Evolutionary conservation across 2,329 filamentous ascomycete species (phyloP), one percentile per base, ranked within the genome.

Genomic region (Botrytis porri): DNA sequence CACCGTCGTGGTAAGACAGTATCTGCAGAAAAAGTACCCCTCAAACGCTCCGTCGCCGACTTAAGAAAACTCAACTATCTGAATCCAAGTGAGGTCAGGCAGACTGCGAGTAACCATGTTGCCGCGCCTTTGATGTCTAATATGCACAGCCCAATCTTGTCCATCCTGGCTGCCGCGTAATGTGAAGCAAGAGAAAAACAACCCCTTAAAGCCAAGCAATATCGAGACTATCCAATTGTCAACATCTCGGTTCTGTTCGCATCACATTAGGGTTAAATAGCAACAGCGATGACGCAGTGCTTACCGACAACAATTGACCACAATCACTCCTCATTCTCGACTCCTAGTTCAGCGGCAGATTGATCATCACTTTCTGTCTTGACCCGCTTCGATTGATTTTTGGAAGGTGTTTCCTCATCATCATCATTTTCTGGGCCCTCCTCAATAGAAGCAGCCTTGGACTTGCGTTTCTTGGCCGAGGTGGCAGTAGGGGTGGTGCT

Each of bases 361-460:
- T 41, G 25, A 1, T 41, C n/a, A 18, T 10, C 41, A 20, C 37
- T 63, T 48, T 63, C 69, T 43, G 45, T 70, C 41, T 63, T 70
- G 41, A 48, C 22, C n/a, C 69, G 54, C 12, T 70, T 70, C 20
- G 69, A 35, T 22, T 62, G 76, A 32, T 60, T 66, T 18, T 71
- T 72, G n/a, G 41, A 64, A 12, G 43, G 64, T 0, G 39, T 39
- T 62, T 65, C 61, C 10, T 74, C 69, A 2, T 75, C 71, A 2
- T 75, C 71, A 48, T 73, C 73, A 25, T 73, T 65, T 6, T 69
- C 73, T 37, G 43, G 43, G n/a, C 22, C 57, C 18, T 54, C 45
- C 12, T 43, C 48, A 16, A 54, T 16, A 48, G 59, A 54, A 22
- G 39, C 32, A 32, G 60, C 43, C 61, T 75, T 62, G 25, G 43